Evolutionary conservation across 2,329 filamentous ascomycete genomes (phyloP), one percentile per base, ranked within the genome.

Genomic region (Dactylellina sp.): DNA sequence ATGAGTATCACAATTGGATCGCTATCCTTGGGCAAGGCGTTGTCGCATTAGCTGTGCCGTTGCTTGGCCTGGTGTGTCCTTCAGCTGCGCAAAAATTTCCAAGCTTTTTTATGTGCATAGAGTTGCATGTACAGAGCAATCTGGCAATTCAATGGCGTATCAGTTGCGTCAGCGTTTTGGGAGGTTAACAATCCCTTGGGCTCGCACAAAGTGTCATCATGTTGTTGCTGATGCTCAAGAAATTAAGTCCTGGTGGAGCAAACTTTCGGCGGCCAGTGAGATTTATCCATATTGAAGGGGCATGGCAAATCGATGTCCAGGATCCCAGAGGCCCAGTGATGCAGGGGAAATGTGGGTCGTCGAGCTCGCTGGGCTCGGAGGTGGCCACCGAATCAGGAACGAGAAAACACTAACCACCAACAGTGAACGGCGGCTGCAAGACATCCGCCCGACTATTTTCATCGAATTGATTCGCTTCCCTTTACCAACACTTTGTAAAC

Each of bases 231-330:
- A 22, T 65, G 47, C 60, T 53, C n/a, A 44, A 50, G 52, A 72
- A 72, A 72, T 72, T 64, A 65, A 60, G 53, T n/a, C 56, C 35
- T 32, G 16, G 53, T 52, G 52, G 52, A 60, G 37, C 68, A 59
- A 72, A 70, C 55, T 24, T 56, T 59, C 18, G 25, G 46, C 49
- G 60, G 42, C 68, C 68, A 72, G 68, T 72, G 39, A 72, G 68
- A 72, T 72, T 72, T 72, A 55, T 20, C 53, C 46, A 56, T 72
- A 72, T 72, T 71, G 68, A 64, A 72, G 68, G 68, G 68, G 66
- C 47, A 65, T 65, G 52, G 68, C 37, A 72, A 65, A 61, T 64
- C 52, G 52, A 71, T 40, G 59, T 44, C 60, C 16, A 52, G 52
- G 35, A 61, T 47, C 68, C 68, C 55, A 64, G 68, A 60, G 61